Conservation (phyloP, 192 early-diverging fungal species). For the Phlyctochytrium bullatum region DNA sequence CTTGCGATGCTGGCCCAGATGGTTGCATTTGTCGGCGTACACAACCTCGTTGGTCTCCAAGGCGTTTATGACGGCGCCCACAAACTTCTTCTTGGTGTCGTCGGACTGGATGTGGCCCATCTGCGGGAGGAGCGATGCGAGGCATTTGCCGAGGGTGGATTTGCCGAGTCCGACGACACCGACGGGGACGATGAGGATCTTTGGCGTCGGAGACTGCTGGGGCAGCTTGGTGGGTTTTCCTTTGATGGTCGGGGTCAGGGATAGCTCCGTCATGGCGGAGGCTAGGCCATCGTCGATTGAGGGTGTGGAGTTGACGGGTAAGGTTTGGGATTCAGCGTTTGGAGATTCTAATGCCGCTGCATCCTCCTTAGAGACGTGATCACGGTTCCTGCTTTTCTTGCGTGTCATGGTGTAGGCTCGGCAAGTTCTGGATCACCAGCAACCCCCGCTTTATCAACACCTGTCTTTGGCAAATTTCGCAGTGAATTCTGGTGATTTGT, state of each 20-base stretch:
- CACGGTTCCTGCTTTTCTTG: too few relatives aligned
- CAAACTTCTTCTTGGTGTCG: constrained; percentile 70
- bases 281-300: too few relatives aligned
- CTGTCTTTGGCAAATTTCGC: too few relatives aligned
- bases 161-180: constrained; percentile 80
- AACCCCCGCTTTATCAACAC: too few relatives aligned
- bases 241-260: neutral
- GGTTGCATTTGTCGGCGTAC: constrained; percentile 80
- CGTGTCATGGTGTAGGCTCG: too few relatives aligned
- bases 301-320: too few relatives aligned
- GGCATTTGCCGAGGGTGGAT: constrained; percentile 33
- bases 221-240: neutral
- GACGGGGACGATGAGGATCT: constrained; percentile 66
- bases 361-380: too few relatives aligned
- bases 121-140: constrained; percentile 7
- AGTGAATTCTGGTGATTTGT: too few relatives aligned
- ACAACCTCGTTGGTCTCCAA: constrained; percentile 62
- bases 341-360: too few relatives aligned
- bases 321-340: too few relatives aligned
- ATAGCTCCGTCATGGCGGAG: too few relatives aligned
- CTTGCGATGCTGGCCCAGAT: constrained; percentile 51
- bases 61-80: constrained; percentile 49
- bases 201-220: neutral
- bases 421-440: too few relatives aligned
- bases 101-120: constrained; percentile 84